Conservation (phyloP, 2,329 filamentous ascomycete species). For the Microsporum audouinii region DNA sequence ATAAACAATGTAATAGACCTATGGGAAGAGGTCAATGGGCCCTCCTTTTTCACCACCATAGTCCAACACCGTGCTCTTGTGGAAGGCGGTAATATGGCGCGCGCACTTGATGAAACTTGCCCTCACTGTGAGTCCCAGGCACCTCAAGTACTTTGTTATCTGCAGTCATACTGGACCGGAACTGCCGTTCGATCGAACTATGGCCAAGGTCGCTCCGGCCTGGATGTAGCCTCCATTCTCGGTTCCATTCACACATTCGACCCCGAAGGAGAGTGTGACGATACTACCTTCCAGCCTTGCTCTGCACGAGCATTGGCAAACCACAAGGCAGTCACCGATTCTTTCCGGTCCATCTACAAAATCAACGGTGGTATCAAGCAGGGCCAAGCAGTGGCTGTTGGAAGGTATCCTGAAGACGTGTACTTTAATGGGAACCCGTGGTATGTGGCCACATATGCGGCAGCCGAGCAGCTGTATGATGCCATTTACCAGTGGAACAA, state of each 20-base stretch:
- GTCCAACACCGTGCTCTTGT: conserved; percentile 53
- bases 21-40: conserved; percentile 67
- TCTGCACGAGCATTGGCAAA: conserved; percentile 56
- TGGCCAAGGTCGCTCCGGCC: conserved; percentile 51
- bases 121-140: conserved; percentile 51
- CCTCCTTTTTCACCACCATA: conserved; percentile 65
- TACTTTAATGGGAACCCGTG: conserved; percentile 72
- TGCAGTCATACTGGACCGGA: conserved; percentile 62
- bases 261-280: conserved; percentile 52
- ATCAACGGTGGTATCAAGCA: conserved; percentile 56
- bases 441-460: conserved; percentile 64
- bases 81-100: conserved; percentile 52
- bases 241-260: conserved; percentile 60
- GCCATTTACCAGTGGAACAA: conserved; percentile 60
- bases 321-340: conserved; percentile 63
- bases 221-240: conserved; percentile 61
- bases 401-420: conserved; percentile 59
- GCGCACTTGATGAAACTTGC: conserved; percentile 51
- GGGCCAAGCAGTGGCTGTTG: conserved; percentile 51
- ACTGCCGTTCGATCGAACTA: conserved; percentile 60
- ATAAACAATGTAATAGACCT: conserved; percentile 37
- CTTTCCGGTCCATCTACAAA: conserved; percentile 58
- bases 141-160: conserved; percentile 59
- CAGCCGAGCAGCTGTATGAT: conserved; percentile 68
- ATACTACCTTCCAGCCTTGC: conserved; percentile 65